Conservation (phyloP, 441 rosid genomes). For the Populus trichocarpa region DNA sequence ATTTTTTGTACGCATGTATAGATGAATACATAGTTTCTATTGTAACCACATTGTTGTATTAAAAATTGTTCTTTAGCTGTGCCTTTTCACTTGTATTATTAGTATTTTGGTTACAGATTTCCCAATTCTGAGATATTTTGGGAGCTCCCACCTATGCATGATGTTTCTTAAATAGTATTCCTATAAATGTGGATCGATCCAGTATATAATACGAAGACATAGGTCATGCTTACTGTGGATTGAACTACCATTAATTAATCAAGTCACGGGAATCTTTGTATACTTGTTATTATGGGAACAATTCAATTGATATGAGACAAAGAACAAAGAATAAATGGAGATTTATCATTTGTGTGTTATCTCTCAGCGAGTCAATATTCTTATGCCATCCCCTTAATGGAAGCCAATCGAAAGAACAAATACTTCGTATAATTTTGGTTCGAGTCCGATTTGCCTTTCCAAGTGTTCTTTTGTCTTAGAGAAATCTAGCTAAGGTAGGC, state of each 20-base stretch:
- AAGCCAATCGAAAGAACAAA: constrained; percentile 21
- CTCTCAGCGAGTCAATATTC: constrained; percentile 4
- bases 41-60: too few relatives aligned
- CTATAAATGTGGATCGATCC: not conserved
- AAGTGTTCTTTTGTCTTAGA: constrained; percentile 3
- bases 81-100: not conserved
- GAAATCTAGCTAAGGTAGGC: constrained; percentile 4
- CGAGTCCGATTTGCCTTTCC: constrained; percentile 4
- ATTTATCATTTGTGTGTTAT: not conserved
- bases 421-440: constrained; percentile 16
- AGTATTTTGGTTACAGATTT: not conserved
- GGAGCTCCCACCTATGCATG: too few relatives aligned
- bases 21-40: too few relatives aligned
- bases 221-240: not conserved
- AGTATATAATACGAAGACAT: not conserved
- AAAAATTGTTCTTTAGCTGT: not conserved
- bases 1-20: too few relatives aligned
- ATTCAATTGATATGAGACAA: not conserved
- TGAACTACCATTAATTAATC: not conserved
- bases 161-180: not conserved
- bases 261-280: constrained; percentile 16
- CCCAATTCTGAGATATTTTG: too few relatives aligned
- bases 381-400: not conserved
- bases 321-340: constrained; percentile 14
- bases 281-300: not conserved